Conservation (phyloP, 768 basidiomycete species). For the Lentinula boryana region DNA sequence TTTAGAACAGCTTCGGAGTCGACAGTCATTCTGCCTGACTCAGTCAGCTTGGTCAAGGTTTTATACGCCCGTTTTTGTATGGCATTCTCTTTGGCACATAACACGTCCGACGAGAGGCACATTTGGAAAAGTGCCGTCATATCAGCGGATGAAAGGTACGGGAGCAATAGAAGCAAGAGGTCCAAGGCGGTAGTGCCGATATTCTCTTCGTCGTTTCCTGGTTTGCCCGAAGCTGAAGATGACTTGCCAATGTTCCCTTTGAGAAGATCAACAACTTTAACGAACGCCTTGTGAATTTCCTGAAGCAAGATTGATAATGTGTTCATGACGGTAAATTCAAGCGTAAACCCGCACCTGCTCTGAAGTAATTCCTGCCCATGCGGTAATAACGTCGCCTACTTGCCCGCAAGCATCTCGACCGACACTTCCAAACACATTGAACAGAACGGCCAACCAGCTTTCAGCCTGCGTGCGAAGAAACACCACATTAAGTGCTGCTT, state of each 20-base stretch:
- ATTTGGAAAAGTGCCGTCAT: constrained; percentile 59
- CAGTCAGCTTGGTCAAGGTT: constrained; percentile 70
- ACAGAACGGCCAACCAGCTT: constrained; percentile 92
- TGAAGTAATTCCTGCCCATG: constrained; percentile 81
- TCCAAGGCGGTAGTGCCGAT: constrained; percentile 70
- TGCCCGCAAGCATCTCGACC: constrained; percentile 67
- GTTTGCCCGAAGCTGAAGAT: constrained; percentile 26
- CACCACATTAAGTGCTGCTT: constrained; percentile 60
- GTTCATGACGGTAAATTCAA: neutral
- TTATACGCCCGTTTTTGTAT: constrained; percentile 97
- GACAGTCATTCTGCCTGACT: constrained; percentile 48
- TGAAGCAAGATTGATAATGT: constrained; percentile 15
- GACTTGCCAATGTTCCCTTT: constrained; percentile 51
- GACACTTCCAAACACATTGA: constrained; percentile 92
- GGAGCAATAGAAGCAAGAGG: constrained; percentile 78
- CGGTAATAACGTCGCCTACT: constrained; percentile 83
- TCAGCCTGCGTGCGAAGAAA: constrained; percentile 76
- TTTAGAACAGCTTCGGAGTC: constrained; percentile 57
- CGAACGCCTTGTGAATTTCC: constrained; percentile 79
- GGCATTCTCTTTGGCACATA: constrained; percentile 75
- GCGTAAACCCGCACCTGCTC: constrained; percentile 41
- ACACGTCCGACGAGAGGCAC: constrained; percentile 61
- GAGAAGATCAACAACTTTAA: constrained; percentile 70
- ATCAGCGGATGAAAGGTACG: constrained; percentile 60
- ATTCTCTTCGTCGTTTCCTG: constrained; percentile 31